Evolutionary conservation across 2,329 filamentous ascomycete species (phyloP), one percentile per base, ranked within the genome.

Genomic region (Sclerotinia borealis): DNA sequence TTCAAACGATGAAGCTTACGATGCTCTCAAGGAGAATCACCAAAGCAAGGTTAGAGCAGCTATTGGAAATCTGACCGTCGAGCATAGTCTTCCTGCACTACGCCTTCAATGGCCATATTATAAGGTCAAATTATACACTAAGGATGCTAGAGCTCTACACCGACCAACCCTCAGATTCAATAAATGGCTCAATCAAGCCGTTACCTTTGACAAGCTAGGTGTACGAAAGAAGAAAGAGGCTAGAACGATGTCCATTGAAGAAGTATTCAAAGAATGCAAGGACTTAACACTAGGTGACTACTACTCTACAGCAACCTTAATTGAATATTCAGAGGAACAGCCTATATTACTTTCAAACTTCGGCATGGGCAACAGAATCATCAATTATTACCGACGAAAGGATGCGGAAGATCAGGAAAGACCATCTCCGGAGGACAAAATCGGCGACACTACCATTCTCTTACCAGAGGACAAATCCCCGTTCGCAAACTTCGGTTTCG

Each of bases 31-130:
- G 77, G 92, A 96, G 76, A 98, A 97, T 73, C 93, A 96, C 73
- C 92, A 96, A 77, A 92, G 91, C 81, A 98, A 96, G 77, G 91
- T 99, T 66, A 87, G 95, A 69, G 95, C 92, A 59, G 96, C 92
- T 1, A 85, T 99, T 65, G 92, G 92, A 51, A 93, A 93, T 72
- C 86, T 96, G 66, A 87, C 90, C n/a, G 88, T 99, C 48, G 95
- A 99, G 75, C 95, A 99, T 78, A 93, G 91, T 75, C 82, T 96
- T 80, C 93, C 95, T 19, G 95, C 95, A 13, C 81, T 93, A 72
- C 93, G 93, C 73, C 79, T 99, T 47, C 91, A 96, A 67, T 98
- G 91, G 85, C 95, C 95, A 45, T 98, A 96, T 80, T 99, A 98
- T 79, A 91, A 91, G 73, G 92, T 95, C 63, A 91, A 90, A 72